Conservation (phyloP, 805 yeast species). For the Phaffomyces thermotolerans region DNA sequence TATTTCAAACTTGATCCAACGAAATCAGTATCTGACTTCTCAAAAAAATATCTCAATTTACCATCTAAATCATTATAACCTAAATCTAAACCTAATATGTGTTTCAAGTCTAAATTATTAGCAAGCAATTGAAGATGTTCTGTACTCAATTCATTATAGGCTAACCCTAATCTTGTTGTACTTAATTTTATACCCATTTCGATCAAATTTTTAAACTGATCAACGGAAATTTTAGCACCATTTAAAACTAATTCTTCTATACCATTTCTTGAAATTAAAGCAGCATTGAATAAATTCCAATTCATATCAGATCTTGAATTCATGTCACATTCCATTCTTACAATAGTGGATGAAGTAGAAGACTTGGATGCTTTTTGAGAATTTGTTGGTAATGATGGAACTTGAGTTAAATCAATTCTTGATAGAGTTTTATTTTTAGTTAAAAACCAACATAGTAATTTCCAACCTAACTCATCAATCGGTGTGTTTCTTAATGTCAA, state of each 20-base stretch:
- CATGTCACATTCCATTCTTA: slow-evolving; percentile 31
- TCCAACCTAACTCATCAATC: slow-evolving; percentile 74
- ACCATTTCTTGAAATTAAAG: slow-evolving; percentile 68
- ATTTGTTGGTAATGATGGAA: slow-evolving; percentile 28
- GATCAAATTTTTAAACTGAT: slow-evolving; percentile 54
- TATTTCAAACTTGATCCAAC: slow-evolving; percentile 30
- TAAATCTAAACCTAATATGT: slow-evolving; percentile 64
- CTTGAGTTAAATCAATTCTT: slow-evolving; percentile 61
- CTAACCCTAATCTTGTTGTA: slow-evolving; percentile 68
- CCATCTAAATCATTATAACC: slow-evolving; percentile 68
- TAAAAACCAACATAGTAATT: slow-evolving; percentile 67
- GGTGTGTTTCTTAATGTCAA: slow-evolving; percentile 75
- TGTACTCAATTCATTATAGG: slow-evolving; percentile 59
- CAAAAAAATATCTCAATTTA: slow-evolving; percentile 24
- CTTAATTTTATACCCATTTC: slow-evolving; percentile 49
- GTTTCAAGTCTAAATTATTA: slow-evolving; percentile 43
- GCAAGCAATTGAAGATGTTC: slow-evolving; percentile 54
- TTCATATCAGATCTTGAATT: slow-evolving; percentile 61
- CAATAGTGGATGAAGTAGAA: slow-evolving; percentile 22
- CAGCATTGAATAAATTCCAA: slow-evolving; percentile 74
- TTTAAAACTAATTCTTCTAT: slow-evolving; percentile 73
- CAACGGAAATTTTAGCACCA: slow-evolving; percentile 62
- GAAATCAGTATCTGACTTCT: slow-evolving; percentile 20
- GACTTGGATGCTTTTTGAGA: slow-evolving; percentile 34
- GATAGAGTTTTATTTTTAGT: slow-evolving; percentile 52